Evolutionary conservation across 768 basidiomycete genomes (phyloP), one percentile per base, ranked within the genome.

Genomic region (Myochromella boudieri): DNA sequence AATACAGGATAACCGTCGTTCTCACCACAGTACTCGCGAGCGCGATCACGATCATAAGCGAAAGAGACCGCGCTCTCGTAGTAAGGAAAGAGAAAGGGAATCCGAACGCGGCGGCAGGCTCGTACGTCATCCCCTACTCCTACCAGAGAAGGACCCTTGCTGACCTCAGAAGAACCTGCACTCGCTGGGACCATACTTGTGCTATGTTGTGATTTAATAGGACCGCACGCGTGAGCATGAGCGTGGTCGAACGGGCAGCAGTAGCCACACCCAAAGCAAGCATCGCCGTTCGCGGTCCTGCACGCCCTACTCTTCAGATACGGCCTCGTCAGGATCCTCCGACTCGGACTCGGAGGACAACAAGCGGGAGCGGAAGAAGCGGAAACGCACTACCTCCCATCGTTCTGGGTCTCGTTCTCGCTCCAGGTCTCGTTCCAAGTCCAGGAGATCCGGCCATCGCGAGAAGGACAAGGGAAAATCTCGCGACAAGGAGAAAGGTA

Each of bases 131-230:
- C 6, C 37, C 15, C 40, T 25, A 17, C 42, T 3, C 24, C 18
- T 24, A 22, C 31, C n/a, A n/a, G 14, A 12, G 20, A 40, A 37
- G 40, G 45, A 45, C 53, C 14, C 33, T 49, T 42, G 29, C 53
- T 57, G 31, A 57, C 53, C 51, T 57, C 41, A 48, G 41, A 57
- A 57, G 56, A 42, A 31, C 49, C 52, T 26, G 46, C 41, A 24
- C 34, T 25, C 29, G 7, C 22, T 36, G 38, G 31, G 6, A 46
- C 25, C 29, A 42, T 21, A 39, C 36, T 14, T n/a, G n/a, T n/a
- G n/a, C n/a, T n/a, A n/a, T n/a, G n/a, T 17, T 31, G 29, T 31
- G 8, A 31, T n/a, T 31, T 18, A 36, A 27, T 32, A 50, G 51
- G 45, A 52, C 21, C 43, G 36, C 28, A 44, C 33, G 24, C 52